Conservation (phyloP, 1,139 yeast genomes). For the Diutina scorzettiae region DNA sequence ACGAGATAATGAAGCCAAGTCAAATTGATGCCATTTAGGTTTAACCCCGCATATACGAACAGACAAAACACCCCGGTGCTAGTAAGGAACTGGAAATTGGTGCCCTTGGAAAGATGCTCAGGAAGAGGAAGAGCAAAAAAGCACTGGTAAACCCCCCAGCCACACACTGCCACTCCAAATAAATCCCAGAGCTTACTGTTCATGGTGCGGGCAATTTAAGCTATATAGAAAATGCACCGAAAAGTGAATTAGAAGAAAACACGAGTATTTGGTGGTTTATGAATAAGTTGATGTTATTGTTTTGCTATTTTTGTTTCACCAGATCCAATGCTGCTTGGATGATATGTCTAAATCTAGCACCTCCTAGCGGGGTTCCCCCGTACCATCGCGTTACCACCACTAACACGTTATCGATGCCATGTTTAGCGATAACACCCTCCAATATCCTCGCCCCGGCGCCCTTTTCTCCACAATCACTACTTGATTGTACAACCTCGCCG, state of each 20-base stretch:
- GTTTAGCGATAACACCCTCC: conserved; percentile 29
- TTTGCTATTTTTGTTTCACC: not conserved
- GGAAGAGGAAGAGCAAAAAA: conserved; percentile 12
- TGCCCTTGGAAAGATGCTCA: conserved; percentile 12
- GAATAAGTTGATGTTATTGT: not conserved
- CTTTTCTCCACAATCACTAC: conserved; percentile 50
- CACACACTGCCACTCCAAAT: not conserved
- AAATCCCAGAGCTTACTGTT: not conserved
- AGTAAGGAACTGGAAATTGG: conserved; percentile 16
- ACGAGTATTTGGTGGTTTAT: not conserved
- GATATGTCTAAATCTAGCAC: conserved; percentile 53
- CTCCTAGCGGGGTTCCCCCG: conserved; percentile 58
- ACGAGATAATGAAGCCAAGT: conserved; percentile 6
- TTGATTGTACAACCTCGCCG: conserved; percentile 36
- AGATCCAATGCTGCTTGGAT: conserved; percentile 35
- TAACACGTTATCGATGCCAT: conserved; percentile 37
- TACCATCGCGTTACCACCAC: conserved; percentile 65
- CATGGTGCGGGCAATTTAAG: too few relatives aligned
- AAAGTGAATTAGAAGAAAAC: too few relatives aligned
- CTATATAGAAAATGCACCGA: too few relatives aligned
- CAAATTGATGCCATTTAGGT: not conserved
- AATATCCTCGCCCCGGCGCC: conserved; percentile 51
- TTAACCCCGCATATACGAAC: not conserved
- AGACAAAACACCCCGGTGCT: conserved; percentile 13
- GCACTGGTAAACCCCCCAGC: conserved; percentile 6